A percentile compares a stretch with the other conserved stretches of the same genome.
Conservation (phyloP, 2,329 filamentous ascomycete genomes). For the Pseudomassariella vexata region DNA sequence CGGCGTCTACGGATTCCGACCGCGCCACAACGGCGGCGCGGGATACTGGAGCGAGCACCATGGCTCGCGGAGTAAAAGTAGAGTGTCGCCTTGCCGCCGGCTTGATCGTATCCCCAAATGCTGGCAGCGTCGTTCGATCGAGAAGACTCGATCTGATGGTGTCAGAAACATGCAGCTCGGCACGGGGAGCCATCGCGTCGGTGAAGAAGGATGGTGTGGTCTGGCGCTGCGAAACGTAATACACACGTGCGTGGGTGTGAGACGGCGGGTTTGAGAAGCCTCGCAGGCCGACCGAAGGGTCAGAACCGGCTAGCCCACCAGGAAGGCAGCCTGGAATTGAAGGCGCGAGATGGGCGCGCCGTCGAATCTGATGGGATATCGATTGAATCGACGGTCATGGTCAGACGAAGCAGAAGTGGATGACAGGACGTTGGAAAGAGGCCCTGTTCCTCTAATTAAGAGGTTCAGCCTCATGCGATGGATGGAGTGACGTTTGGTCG, state of each 20-base stretch:
- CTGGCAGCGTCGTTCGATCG: not conserved
- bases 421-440: slow-evolving; percentile 4
- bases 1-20: slow-evolving; percentile 17
- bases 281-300: slow-evolving; percentile 4
- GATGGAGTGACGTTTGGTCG: no score
- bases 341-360: no score
- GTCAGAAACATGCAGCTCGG: not conserved
- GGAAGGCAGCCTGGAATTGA: slow-evolving; percentile 3
- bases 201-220: not conserved
- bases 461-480: slow-evolving; percentile 8
- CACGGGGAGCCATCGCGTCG: not conserved
- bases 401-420: slow-evolving; percentile 3
- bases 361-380: slow-evolving; percentile 2
- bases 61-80: slow-evolving; percentile 4
- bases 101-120: not conserved
- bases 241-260: not conserved
- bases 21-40: slow-evolving; percentile 16
- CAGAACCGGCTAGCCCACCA: slow-evolving; percentile 4
- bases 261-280: slow-evolving; percentile 1
- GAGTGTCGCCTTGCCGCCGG: not conserved
- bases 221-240: not conserved
- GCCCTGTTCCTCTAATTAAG: slow-evolving; percentile 2
- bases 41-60: slow-evolving; percentile 13
- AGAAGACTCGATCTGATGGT: not conserved
- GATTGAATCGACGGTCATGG: slow-evolving; percentile 1